Conservation (phyloP, 2,329 filamentous ascomycete genomes). For the Trichoderma sp. region DNA sequence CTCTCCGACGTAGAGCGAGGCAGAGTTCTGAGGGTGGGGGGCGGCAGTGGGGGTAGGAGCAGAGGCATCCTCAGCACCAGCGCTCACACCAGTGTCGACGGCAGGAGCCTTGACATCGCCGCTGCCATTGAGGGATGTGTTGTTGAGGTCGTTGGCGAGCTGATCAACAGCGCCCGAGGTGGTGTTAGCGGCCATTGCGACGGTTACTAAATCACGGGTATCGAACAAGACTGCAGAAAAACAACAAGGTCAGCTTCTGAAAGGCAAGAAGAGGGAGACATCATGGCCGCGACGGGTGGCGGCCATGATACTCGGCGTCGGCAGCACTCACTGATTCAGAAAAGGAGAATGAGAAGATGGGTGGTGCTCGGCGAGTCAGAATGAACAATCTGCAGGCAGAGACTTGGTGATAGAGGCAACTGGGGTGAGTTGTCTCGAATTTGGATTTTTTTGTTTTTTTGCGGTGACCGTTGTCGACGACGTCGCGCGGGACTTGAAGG, state of each 20-base stretch:
- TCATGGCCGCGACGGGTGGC: neutral
- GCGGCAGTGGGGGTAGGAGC: slow-evolving; percentile 74
- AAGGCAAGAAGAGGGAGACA: neutral
- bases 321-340: slow-evolving; percentile 27
- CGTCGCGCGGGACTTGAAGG: slow-evolving; percentile 35
- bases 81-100: slow-evolving; percentile 74
- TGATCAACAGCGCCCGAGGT: slow-evolving; percentile 70
- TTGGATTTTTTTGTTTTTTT: slow-evolving; percentile 19
- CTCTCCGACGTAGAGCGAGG: slow-evolving; percentile 98
- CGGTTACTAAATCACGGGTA: slow-evolving; percentile 23
- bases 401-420: slow-evolving; percentile 28
- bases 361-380: slow-evolving; percentile 27
- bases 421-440: slow-evolving; percentile 27
- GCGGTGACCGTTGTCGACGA: slow-evolving; percentile 36
- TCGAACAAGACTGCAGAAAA: slow-evolving; percentile 25
- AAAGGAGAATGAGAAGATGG: neutral
- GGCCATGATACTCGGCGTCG: neutral
- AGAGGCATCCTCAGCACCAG: slow-evolving; percentile 61
- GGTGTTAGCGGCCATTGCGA: slow-evolving; percentile 62
- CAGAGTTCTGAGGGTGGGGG: slow-evolving; percentile 85
- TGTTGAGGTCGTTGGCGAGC: slow-evolving; percentile 78
- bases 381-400: slow-evolving; percentile 26
- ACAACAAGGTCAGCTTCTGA: slow-evolving; percentile 4
- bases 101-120: slow-evolving; percentile 68
- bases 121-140: slow-evolving; percentile 69